These are phyloP conservation scores for Eucalyptus erythrocorys DNA, from an alignment of 345 rosid species.

Conservation along the genomic window DNA sequence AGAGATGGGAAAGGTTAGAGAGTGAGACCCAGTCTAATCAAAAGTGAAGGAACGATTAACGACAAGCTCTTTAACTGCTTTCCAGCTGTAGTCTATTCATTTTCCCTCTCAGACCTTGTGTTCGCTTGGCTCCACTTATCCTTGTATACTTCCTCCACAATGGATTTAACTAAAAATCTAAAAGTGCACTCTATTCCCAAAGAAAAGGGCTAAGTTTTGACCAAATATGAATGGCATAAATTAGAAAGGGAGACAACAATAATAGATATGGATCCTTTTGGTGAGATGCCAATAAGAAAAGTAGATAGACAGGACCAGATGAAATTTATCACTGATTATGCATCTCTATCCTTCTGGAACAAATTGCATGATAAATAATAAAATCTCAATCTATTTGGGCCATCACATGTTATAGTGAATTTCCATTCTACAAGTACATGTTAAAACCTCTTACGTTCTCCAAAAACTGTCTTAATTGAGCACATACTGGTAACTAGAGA, in stretches of 20 bases:
- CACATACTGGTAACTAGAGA: not conserved
- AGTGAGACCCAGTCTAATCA: not conserved
- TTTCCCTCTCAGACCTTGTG: not conserved
- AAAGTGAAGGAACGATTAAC: not conserved
- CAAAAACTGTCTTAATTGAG: not conserved
- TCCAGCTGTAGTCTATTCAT: not conserved
- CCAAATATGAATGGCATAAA: not conserved
- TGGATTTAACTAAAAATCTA: not conserved
- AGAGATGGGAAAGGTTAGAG: not conserved
- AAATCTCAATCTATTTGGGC: not conserved
- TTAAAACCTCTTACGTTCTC: not conserved
- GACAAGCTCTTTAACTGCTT: not conserved
- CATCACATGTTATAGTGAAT: not conserved
- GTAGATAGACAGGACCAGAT: not conserved
- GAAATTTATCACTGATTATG: not conserved
- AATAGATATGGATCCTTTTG: not conserved
- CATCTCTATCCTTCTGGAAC: not conserved
- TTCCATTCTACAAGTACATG: not conserved
- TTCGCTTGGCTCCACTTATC: not conserved
- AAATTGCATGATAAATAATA: not conserved
- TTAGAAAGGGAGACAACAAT: not conserved
- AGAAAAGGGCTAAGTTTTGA: not conserved
- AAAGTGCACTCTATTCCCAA: not conserved
- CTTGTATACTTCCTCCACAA: not conserved
- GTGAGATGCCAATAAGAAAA: not conserved